Base-by-base conservation (phyloP, 176 grass and related monocot genomes). In the Oryza officinalis region DNA sequence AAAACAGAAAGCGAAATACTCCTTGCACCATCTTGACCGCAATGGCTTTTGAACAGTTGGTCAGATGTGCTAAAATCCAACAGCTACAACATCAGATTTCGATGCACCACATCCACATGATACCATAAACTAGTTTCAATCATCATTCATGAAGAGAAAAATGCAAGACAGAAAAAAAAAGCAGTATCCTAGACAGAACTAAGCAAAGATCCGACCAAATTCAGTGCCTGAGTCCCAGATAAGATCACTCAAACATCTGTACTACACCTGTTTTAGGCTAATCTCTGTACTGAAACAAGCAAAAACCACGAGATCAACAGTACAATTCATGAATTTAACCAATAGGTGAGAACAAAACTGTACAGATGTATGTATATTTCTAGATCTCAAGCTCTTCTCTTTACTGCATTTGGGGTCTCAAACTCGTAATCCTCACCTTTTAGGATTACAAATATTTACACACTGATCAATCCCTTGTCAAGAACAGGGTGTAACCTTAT, bases 371-470 rank as follows among this genome's bases (percentile, higher is more conserved):
- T 43, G 41, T 64, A 7, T 5, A 69, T 22, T 2, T 35, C 27
- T 71, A 27, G 10, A 23, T 67, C 65, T 27, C 44, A 86, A 41
- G 22, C 5, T n/a, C 2, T 38, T 77, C 3, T 70, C 63, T 82
- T 81, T 72, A 23, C 78, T 72, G 35, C 27, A 78, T 82, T 76
- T 22, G 0, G 15, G 15, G 13, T 52, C 76, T 14, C 11, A 68
- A 79, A 5, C 59, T 44, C 49, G 67, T 67, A 82, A 86, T 31
- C 73, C 10, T 73, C 66, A 18, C 7, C 80, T 90, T 90, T 86
- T 61, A 67, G 86, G 83, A 86, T 78, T 71, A 86, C 79, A 82
- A 71, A 2, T 27, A 81, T 54, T 64, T 20, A 30, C 49, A 82
- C 40, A 65, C 25, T 61, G 8, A 57, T 28, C 3, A 12, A 18